Percentiles rank a stretch among this genome's conserved stretches.
Evolutionary conservation across 139 green algal genomes (phyloP).

Genomic region (Chara braunii): DNA sequence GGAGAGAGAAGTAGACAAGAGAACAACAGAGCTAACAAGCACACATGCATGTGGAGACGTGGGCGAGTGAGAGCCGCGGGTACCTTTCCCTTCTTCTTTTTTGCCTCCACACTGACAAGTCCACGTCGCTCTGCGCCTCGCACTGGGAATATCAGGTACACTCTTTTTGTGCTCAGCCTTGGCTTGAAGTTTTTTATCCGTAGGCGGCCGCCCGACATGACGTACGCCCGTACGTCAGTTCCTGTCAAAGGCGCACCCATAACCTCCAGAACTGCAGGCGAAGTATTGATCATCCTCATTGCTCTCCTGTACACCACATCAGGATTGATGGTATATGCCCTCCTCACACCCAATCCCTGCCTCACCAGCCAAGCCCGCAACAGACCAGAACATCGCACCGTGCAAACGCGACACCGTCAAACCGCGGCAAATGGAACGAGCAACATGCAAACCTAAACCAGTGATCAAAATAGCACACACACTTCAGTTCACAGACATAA

Average conservation of each 20-base stretch:
- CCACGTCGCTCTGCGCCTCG: conserved; percentile 32
- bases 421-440: too few relatives aligned
- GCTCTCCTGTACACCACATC: conserved; percentile 35
- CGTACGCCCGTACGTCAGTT: conserved; percentile 42
- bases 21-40: too few relatives aligned
- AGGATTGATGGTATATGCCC: conserved; percentile 32
- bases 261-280: conserved; percentile 41
- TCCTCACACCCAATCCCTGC: conserved; percentile 24
- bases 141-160: conserved; percentile 46
- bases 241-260: conserved; percentile 41
- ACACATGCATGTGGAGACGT: too few relatives aligned
- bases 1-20: too few relatives aligned
- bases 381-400: too few relatives aligned
- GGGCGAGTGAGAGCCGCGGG: too few relatives aligned
- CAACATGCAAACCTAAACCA: too few relatives aligned
- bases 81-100: conserved; percentile 34
- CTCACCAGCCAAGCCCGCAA: too few relatives aligned
- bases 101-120: conserved; percentile 40
- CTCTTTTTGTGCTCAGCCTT: conserved; percentile 8
- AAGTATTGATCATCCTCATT: conserved; percentile 38
- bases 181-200: conserved; percentile 20
- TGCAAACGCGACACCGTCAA: too few relatives aligned
- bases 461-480: too few relatives aligned
- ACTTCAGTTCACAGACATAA: too few relatives aligned
- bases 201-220: conserved; percentile 41